Base-by-base conservation (phyloP, 768 basidiomycete genomes). In the Suillus ampliporus region DNA sequence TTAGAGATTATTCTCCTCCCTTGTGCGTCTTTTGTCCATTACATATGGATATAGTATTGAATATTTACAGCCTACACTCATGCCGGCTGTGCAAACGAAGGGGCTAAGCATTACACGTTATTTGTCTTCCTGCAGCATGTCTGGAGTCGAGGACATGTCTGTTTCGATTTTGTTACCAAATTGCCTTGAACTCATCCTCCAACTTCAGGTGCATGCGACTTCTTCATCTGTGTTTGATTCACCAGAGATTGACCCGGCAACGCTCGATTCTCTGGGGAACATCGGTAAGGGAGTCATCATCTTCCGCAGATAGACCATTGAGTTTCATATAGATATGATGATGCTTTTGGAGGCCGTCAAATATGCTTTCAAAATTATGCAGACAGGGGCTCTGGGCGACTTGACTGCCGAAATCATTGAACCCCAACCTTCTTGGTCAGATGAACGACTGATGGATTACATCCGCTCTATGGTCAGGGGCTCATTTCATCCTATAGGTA, bases 91-190 rank as follows among this genome's bases (percentile, higher is more conserved):
- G 48, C 62, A 10, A 53, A 21, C 17, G 61, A 64, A 35, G 62
- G 64, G 26, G 67, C 67, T 13, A 60, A 51, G 37, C 62, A 70
- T 46, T 65, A 64, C 17, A 50, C 21, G 6, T 31, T 63, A 38
- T 47, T 53, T 11, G 59, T 69, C 40, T 52, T 61, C 31, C 19
- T 69, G 6, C 56, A 67, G 23, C 67, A 68, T 31, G 64, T 60
- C 31, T 71, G 61, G 64, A 69, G 58, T 64, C 61, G 65, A 21
- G 70, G 70, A 31, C 50, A 50, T 26, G 62, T 69, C 14, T 43
- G 44, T 57, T 11, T 2, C 5, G 31, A 31, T 13, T 17, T 3
- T 28, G n/a, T 35, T 19, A 48, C 19, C 2, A 19, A 28, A 50
- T 17, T 34, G 23, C 37, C 47, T 26, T 26, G 23, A 59, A 26